Percentiles rank a stretch among this genome's conserved stretches.
These are phyloP conservation scores for Tripterygium wilfordii DNA, from an alignment of 177 flowering plant species.

Conservation along the genomic window DNA sequence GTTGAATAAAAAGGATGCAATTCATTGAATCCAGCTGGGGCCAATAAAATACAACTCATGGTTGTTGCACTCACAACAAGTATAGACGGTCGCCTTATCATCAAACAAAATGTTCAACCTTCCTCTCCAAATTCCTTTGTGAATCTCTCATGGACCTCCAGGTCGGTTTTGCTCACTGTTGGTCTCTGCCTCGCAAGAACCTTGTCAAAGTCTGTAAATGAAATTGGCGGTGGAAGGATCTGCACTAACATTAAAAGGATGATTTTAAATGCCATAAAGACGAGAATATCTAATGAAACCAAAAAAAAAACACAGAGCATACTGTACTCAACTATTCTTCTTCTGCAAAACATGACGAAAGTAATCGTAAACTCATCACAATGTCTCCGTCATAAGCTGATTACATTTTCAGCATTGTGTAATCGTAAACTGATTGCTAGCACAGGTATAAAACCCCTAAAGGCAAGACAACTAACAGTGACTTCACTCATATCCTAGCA, in stretches of 20 bases:
- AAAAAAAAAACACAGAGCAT: too few species aligned
- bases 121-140: constrained; percentile 98
- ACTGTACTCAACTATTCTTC: too few species aligned
- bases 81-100: not conserved
- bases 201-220: constrained; percentile 80
- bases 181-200: constrained; percentile 94
- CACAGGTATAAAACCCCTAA: too few species aligned
- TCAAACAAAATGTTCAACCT: constrained; percentile 50
- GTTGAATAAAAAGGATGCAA: constrained; percentile 5
- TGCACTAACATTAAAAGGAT: constrained; percentile 20
- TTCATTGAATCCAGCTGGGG: constrained; percentile 11
- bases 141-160: constrained; percentile 93
- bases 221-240: constrained; percentile 91
- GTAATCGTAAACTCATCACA: too few species aligned
- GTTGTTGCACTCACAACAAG: constrained; percentile 13
- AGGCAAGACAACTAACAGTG: too few species aligned
- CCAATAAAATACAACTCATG: constrained; percentile 17
- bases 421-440: too few species aligned
- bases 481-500: too few species aligned
- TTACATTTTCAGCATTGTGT: too few species aligned
- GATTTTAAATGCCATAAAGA: not conserved
- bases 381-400: too few species aligned
- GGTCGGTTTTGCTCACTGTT: constrained; percentile 89
- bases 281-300: too few species aligned
- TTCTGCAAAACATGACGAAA: too few species aligned